Conservation (phyloP, 257 asterid species). For the Petunia axillaris region DNA sequence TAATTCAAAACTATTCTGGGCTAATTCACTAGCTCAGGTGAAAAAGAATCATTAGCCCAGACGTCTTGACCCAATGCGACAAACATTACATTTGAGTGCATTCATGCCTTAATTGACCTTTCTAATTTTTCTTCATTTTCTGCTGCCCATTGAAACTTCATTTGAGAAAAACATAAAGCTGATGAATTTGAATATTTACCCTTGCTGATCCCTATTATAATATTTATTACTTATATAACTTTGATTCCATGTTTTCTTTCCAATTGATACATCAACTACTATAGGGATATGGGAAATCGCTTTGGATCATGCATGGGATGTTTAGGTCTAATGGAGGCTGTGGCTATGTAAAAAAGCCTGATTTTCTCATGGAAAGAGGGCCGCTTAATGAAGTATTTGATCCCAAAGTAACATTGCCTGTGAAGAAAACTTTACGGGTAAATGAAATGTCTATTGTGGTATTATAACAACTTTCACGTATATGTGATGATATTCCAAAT, state of each 20-base stretch:
- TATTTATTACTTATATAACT: background rate
- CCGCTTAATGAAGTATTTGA: conserved; percentile 59
- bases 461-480: background rate
- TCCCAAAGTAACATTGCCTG: conserved; percentile 73
- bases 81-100: too few relatives aligned
- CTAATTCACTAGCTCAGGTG: too few relatives aligned
- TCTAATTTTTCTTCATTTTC: conserved; percentile 2
- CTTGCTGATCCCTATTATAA: background rate
- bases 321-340: conserved; percentile 88
- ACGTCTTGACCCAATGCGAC: too few relatives aligned
- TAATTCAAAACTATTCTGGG: background rate
- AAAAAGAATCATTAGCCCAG: too few relatives aligned
- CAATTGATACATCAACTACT: background rate
- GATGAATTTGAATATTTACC: background rate
- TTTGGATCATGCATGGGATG: conserved; percentile 96
- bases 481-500: conserved; percentile 1
- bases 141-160: background rate
- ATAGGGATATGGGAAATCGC: conserved; percentile 92
- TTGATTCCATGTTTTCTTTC: background rate
- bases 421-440: conserved; percentile 74
- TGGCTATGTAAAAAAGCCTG: conserved; percentile 83
- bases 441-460: conserved; percentile 17
- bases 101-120: background rate
- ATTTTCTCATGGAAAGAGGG: conserved; percentile 61
- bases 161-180: background rate